A percentile compares a stretch with the other conserved stretches of the same genome.
phyloP scores from a whole-genome alignment of 768 basidiomycete species.

The Tricholoma saponaceum region DNA sequence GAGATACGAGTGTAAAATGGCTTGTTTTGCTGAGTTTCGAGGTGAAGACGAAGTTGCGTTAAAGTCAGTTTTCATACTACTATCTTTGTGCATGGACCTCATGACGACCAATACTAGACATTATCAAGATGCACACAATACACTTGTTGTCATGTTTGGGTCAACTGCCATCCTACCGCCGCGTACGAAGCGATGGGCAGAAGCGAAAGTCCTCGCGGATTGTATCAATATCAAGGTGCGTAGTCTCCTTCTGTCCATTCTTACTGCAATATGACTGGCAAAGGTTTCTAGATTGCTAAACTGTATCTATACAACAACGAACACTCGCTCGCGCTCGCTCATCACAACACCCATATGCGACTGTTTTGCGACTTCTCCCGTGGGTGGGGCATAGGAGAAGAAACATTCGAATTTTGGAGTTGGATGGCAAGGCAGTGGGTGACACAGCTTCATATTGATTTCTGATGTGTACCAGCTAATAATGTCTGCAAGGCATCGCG shows the following conservation, averaged over 20 bases:
- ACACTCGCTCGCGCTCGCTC: conserved; percentile 71
- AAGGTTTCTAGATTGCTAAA: conserved; percentile 66
- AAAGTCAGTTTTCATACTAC: conserved; percentile 52
- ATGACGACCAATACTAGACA: conserved; percentile 48
- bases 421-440: conserved; percentile 92
- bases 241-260: background rate
- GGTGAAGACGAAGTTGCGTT: conserved; percentile 90
- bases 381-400: conserved; percentile 94
- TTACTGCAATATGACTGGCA: background rate
- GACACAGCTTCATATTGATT: background rate
- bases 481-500: conserved; percentile 59
- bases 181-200: conserved; percentile 96
- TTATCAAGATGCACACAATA: conserved; percentile 90
- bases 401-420: conserved; percentile 96
- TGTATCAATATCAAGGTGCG: conserved; percentile 81
- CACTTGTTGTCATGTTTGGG: conserved; percentile 82
- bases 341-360: conserved; percentile 82
- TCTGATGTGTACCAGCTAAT: background rate
- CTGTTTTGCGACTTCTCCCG: conserved; percentile 83
- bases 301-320: conserved; percentile 91
- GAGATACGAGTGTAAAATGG: conserved; percentile 97
- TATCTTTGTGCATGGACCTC: conserved; percentile 6
- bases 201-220: conserved; percentile 95
- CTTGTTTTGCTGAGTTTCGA: conserved; percentile 92
- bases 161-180: conserved; percentile 84